Evolutionary conservation across 148 eudicot species (phyloP), one percentile per base, ranked within the genome.

Genomic region (Fagopyrum tataricum): DNA sequence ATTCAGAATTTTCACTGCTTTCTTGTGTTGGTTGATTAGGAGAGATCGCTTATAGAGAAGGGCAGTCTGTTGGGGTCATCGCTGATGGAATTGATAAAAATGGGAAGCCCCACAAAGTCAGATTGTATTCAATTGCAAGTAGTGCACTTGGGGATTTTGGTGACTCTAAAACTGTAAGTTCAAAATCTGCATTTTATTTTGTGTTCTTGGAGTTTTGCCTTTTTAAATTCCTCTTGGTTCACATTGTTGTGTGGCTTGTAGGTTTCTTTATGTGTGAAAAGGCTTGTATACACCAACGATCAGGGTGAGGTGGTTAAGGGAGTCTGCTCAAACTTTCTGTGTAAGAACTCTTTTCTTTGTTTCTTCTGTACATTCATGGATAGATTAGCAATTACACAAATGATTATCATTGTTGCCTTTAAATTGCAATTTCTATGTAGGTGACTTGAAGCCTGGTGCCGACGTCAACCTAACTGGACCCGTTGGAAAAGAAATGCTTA

Each of bases 241-340:
- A 42, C 69, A 53, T 69, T 21, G 12, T 61, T 47, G 72, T 74
- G 70, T 76, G 69, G 78, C 71, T 40, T 76, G 14, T 69, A 96
- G 99, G 99, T 96, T 17, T 92, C 99, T n/a, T 61, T 96, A 80
- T 96, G 99, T 85, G 99, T 96, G 41, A 96, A 96, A 81, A 87
- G 99, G 77, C 97, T 96, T 67, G 85, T 96, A 74, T 96, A 96
- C 87, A 90, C 91, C 70, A 96, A 96, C 86, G 99, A 96, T 2
- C 75, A 84, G 43, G 99, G 99, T 51, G 99, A 92, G 79, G 43
- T 56, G 64, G 93, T 96, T 62, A 96, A 92, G 84, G 99, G 99
- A 85, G 99, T 96, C 72, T 92, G 99, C 88, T 96, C 99, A 61
- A 96, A 96, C 87, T 96, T 79, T 74, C 80, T 96, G 85, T 96